Evolutionary conservation across 2,329 filamentous ascomycete genomes (phyloP), one percentile per base, ranked within the genome.

Genomic region (Mollisia scopiformis): DNA sequence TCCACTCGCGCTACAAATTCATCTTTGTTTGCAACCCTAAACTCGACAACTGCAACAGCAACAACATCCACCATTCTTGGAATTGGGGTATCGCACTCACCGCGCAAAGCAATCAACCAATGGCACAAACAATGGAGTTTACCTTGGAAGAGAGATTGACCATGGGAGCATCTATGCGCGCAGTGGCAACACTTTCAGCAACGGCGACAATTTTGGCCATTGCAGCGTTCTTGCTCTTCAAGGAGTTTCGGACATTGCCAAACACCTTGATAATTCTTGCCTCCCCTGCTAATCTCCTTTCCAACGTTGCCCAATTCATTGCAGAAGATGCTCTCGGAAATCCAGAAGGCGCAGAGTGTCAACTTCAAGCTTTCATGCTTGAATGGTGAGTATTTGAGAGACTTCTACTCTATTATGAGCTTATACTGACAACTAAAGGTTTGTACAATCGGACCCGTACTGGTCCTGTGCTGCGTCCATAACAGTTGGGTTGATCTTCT

Each of bases 181-280:
- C 83, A 14, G 87, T 88, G 69, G 93, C 91, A 1, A 82, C 87
- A 13, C 76, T 93, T 46, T 94, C 91, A 0, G 75, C 94, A 0
- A 55, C 88, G 1, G 90, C 89, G 58, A 90, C 88, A 28, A 68
- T 89, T 27, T 84, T 93, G 71, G 88, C 93, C 69, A 85, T 94
- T 55, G 69, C 78, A 55, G 93, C 90, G 1, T 95, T 93, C 71
- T 76, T 84, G 31, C 74, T 76, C 19, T 91, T 88, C 31, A 83
- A 82, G 27, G 81, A 82, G 5, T 94, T 94, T 72, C 88, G 90
- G 69, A 93, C 93, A 68, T 88, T 91, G 16, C 92, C 93, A 75
- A 95, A 95, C 72, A 84, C 67, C 2, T 76, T 88, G 1, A 81
- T 87, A 14, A 87, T 88, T 71, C 87, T 82, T 68, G 84, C 85